A percentile compares a stretch with the other conserved stretches of the same genome.
Conservation (phyloP, 257 asterid genomes). For the Solanum chilense region DNA sequence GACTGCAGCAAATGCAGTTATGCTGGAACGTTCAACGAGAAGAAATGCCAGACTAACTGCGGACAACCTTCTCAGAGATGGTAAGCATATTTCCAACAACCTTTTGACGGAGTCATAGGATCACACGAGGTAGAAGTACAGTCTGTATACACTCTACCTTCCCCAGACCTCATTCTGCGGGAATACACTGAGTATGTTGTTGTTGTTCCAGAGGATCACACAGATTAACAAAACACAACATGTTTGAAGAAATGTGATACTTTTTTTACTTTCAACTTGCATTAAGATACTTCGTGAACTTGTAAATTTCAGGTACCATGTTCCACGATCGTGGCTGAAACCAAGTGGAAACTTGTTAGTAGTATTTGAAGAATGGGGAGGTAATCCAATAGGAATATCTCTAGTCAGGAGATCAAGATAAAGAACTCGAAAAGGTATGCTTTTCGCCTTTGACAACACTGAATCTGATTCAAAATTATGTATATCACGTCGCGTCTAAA, state of each 20-base stretch:
- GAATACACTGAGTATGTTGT: neutral
- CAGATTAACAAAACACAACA: neutral
- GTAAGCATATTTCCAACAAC: conserved; percentile 17
- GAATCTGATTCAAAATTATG: neutral
- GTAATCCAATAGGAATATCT: conserved; percentile 51
- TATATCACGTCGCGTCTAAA: neutral
- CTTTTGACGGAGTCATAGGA: neutral
- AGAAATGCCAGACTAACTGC: conserved; percentile 62
- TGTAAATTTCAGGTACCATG: conserved; percentile 48
- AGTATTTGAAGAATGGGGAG: conserved; percentile 82
- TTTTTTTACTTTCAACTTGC: neutral
- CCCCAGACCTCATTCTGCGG: neutral
- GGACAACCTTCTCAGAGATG: conserved; percentile 94
- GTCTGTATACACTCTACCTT: neutral
- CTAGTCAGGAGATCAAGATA: conserved; percentile 34
- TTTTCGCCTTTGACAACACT: neutral
- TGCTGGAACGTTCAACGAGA: conserved; percentile 62
- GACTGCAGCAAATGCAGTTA: conserved; percentile 59
- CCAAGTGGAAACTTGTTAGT: conserved; percentile 59
- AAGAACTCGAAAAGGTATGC: neutral
- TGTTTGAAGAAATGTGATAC: neutral
- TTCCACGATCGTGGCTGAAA: conserved; percentile 80
- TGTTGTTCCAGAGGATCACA: neutral
- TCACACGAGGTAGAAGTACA: neutral
- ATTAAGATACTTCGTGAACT: neutral